Conservation (phyloP, 345 rosid genomes). For the Camelina hispida region DNA sequence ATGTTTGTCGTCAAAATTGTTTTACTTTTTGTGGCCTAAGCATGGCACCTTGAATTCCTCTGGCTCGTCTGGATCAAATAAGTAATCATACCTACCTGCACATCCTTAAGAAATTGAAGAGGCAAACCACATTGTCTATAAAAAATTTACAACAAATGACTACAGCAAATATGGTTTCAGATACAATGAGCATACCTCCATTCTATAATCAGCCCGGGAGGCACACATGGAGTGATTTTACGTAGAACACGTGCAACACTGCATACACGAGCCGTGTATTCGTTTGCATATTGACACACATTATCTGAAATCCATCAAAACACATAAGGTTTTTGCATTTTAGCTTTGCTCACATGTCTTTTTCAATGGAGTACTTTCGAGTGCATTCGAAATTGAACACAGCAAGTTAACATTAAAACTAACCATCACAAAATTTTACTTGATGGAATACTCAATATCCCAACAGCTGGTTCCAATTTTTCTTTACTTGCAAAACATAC, state of each 20-base stretch:
- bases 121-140: neutral
- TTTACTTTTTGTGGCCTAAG: no score
- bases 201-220: constrained; percentile 91
- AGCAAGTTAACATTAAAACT: neutral
- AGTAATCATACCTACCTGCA: constrained; percentile 87
- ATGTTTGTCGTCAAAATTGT: no score
- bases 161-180: constrained; percentile 22
- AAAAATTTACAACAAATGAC: neutral
- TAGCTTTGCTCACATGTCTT: no score
- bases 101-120: neutral
- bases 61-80: constrained; percentile 78
- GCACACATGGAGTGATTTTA: constrained; percentile 98
- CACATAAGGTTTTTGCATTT: constrained; percentile 24
- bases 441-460: constrained; percentile 70
- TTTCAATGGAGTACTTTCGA: neutral
- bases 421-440: constrained; percentile 85
- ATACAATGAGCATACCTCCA: constrained; percentile 68
- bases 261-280: constrained; percentile 94
- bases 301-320: constrained; percentile 40
- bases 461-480: constrained; percentile 77
- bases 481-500: constrained; percentile 95
- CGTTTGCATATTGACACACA: constrained; percentile 69
- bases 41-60: no score
- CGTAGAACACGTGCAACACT: constrained; percentile 90
- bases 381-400: constrained; percentile 5